phyloP scores from a whole-genome alignment of 768 basidiomycete species.

The Boletellus ananiceps region DNA sequence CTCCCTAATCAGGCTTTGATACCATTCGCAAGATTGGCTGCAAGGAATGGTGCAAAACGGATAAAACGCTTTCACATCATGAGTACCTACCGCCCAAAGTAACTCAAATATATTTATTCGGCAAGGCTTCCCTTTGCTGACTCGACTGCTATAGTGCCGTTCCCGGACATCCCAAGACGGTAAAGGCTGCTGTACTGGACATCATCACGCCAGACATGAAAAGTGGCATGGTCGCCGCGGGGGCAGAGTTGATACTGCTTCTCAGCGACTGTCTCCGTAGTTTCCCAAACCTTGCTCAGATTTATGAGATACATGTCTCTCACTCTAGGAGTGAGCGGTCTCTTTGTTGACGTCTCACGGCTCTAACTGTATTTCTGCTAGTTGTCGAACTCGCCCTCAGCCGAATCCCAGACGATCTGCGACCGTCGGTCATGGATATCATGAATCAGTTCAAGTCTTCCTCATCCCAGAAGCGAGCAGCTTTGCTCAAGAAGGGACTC shows the following conservation, averaged over 20 bases:
- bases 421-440: slow-evolving; percentile 56
- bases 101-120: slow-evolving; percentile 12
- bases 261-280: slow-evolving; percentile 61
- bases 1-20: slow-evolving; percentile 69
- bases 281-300: slow-evolving; percentile 64
- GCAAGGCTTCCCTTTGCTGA: neutral
- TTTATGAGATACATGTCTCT: slow-evolving; percentile 74
- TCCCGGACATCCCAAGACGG: slow-evolving; percentile 67
- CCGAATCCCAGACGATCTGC: slow-evolving; percentile 55
- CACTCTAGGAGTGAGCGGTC: slow-evolving; percentile 63
- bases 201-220: slow-evolving; percentile 74
- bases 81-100: slow-evolving; percentile 70
- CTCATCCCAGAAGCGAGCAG: slow-evolving; percentile 61
- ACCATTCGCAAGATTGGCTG: slow-evolving; percentile 82
- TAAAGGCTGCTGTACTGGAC: slow-evolving; percentile 77
- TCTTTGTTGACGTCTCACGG: neutral
- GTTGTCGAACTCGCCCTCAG: slow-evolving; percentile 64
- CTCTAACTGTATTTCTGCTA: slow-evolving; percentile 26
- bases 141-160: slow-evolving; percentile 40
- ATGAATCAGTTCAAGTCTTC: slow-evolving; percentile 63
- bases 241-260: slow-evolving; percentile 69
- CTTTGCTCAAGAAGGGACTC: slow-evolving; percentile 66
- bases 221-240: slow-evolving; percentile 61
- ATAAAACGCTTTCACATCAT: slow-evolving; percentile 84
- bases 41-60: slow-evolving; percentile 54